phyloP scores from a whole-genome alignment of 352 stramenopile species.

The Globisporangium spinosum region DNA sequence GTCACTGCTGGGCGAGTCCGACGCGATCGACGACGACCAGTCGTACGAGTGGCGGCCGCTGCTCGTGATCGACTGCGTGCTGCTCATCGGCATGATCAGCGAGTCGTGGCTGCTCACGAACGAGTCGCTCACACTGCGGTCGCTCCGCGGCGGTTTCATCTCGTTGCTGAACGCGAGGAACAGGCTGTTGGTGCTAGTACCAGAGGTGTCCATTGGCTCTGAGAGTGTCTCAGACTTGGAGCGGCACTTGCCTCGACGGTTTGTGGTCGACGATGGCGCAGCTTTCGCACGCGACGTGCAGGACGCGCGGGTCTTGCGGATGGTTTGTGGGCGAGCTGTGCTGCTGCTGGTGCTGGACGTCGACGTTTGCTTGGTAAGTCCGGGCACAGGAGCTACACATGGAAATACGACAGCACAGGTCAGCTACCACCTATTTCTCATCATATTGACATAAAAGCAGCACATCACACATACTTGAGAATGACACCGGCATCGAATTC shows the following conservation, averaged over 20 bases:
- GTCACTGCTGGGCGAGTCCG: slow-evolving; percentile 43
- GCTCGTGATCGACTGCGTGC: background rate
- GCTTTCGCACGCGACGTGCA: slow-evolving; percentile 33
- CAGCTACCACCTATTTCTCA: background rate
- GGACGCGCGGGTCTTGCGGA: slow-evolving; percentile 30
- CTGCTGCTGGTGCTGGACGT: slow-evolving; percentile 1
- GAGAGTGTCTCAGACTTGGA: slow-evolving; percentile 65
- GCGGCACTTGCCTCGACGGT: slow-evolving; percentile 39
- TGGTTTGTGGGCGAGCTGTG: slow-evolving; percentile 15
- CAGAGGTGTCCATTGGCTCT: slow-evolving; percentile 8
- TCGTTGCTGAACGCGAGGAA: slow-evolving; percentile 30
- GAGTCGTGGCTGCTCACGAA: slow-evolving; percentile 15
- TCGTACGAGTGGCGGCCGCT: slow-evolving; percentile 28
- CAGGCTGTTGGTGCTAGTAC: slow-evolving; percentile 13
- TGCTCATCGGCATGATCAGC: slow-evolving; percentile 23
- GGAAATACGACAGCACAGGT: background rate
- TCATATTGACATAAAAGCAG: background rate
- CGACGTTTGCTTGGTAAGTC: slow-evolving; percentile 12
- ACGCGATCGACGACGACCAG: slow-evolving; percentile 28
- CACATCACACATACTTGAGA: slow-evolving; percentile 20
- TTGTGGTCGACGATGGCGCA: slow-evolving; percentile 6
- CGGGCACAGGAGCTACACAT: background rate
- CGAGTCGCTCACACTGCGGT: slow-evolving; percentile 39
- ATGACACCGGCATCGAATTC: slow-evolving; percentile 71
- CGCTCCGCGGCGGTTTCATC: slow-evolving; percentile 23